Base-by-base conservation (phyloP, 805 yeast genomes). In the Wickerhamiella sergipiensis region DNA sequence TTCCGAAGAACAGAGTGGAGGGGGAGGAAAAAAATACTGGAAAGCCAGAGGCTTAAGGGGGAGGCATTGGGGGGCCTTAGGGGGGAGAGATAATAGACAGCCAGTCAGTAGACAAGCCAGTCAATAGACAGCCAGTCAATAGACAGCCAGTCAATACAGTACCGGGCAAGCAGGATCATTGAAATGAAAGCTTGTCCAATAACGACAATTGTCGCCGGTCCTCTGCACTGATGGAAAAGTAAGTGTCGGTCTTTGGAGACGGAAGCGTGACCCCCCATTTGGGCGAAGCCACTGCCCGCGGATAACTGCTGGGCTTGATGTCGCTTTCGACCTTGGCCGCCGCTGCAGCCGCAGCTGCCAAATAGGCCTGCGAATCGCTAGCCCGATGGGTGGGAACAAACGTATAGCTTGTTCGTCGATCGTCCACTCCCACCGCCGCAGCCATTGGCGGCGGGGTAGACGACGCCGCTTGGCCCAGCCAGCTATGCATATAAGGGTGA, bases 131-230 rank as follows among this genome's bases (percentile, higher is more conserved):
- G n/a, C n/a, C n/a, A n/a, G n/a, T n/a, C n/a, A n/a, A n/a, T n/a
- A n/a, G n/a, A n/a, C n/a, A n/a, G n/a, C n/a, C n/a, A n/a, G n/a
- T n/a, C n/a, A n/a, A n/a, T n/a, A n/a, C n/a, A n/a, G n/a, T n/a
- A n/a, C n/a, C n/a, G n/a, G n/a, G n/a, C n/a, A n/a, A n/a, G n/a
- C n/a, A n/a, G n/a, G n/a, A 49, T n/a, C 46, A 46, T 10, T 46
- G 46, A 31, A 43, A 42, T 13, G 46, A 24, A 15, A 46, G 36
- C 42, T 46, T 50, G 33, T 50, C 53, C 17, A 51, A 45, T 12
- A 51, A 29, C 24, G 53, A 47, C 26, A 51, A 47, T 42, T 51
- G 53, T 23, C 53, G 48, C 3, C 53, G 53, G 38, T 51, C 53
- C 45, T 51, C 53, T 19, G 48, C 50, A 40, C 40, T 36, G 17